Evolutionary conservation across 2,329 filamentous ascomycete genomes (phyloP).

Genomic region (Penicillium sp.): DNA sequence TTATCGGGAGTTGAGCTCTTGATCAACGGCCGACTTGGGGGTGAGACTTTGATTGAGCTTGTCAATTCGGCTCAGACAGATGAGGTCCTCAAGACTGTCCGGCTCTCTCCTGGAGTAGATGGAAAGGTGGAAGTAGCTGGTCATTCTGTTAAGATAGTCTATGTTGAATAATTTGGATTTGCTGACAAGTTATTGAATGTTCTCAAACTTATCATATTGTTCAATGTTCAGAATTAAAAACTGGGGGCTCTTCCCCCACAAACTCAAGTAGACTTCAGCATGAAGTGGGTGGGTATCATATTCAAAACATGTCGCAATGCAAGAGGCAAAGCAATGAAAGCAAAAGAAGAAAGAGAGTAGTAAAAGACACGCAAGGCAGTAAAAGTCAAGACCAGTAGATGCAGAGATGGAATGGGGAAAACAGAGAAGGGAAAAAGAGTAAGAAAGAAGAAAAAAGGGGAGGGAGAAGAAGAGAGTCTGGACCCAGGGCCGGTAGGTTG

Average conservation of each 20-base stretch:
- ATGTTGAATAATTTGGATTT: conserved; percentile 12
- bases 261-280: conserved; percentile 8
- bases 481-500: background rate
- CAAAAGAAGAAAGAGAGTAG: background rate
- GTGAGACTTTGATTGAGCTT: conserved; percentile 25
- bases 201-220: conserved; percentile 2
- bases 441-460: background rate
- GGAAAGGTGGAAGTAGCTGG: conserved; percentile 21
- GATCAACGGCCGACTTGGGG: conserved; percentile 28
- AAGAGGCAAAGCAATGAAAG: conserved; percentile 15
- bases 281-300: conserved; percentile 27
- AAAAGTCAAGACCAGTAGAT: background rate
- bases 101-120: conserved; percentile 13
- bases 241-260: conserved; percentile 1
- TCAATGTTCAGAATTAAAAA: conserved; percentile 6
- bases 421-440: background rate
- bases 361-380: background rate
- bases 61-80: conserved; percentile 29
- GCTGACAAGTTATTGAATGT: background rate
- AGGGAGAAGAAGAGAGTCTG: background rate
- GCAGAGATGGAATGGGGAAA: background rate
- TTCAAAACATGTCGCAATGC: conserved; percentile 14
- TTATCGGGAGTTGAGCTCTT: conserved; percentile 32
- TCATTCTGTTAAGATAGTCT: conserved; percentile 25
- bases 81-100: conserved; percentile 27